Evolutionary conservation across 2,329 filamentous ascomycete genomes (phyloP).

Genomic region (Mycosphaerella sp.): DNA sequence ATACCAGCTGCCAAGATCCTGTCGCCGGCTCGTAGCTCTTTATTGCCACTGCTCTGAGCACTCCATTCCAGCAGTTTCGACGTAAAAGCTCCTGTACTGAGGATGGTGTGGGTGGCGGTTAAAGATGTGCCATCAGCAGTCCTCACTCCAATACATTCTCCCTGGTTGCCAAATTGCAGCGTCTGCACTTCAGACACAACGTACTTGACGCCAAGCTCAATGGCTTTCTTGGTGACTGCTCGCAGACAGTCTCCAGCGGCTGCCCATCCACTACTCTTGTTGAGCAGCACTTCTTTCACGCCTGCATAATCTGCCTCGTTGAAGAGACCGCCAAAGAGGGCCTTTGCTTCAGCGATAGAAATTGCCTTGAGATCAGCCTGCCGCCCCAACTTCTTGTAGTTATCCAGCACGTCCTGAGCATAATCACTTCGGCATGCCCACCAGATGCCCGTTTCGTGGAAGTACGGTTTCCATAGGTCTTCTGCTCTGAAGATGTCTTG

Average conservation of each 20-base stretch:
- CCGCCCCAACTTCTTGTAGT: constrained; percentile 47
- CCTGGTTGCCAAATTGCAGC: constrained; percentile 41
- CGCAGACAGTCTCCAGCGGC: constrained; percentile 55
- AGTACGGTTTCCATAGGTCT: constrained; percentile 50
- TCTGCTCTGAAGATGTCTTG: constrained; percentile 56
- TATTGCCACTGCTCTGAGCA: constrained; percentile 41
- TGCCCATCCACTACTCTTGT: constrained; percentile 57
- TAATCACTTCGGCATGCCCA: constrained; percentile 45
- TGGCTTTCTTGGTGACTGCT: constrained; percentile 48
- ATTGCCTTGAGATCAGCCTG: constrained; percentile 44
- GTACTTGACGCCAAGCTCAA: constrained; percentile 56
- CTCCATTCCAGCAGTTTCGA: constrained; percentile 44
- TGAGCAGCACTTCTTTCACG: constrained; percentile 55
- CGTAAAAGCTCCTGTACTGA: constrained; percentile 42
- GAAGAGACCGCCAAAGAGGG: constrained; percentile 54
- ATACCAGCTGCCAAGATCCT: constrained; percentile 54
- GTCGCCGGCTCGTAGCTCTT: constrained; percentile 48
- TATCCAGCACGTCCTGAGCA: constrained; percentile 45
- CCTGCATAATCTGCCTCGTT: constrained; percentile 55
- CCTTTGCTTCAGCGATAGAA: constrained; percentile 49
- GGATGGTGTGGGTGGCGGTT: constrained; percentile 35
- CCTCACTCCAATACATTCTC: constrained; percentile 39
- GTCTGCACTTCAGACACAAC: constrained; percentile 48
- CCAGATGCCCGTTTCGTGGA: constrained; percentile 49
- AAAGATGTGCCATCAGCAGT: constrained; percentile 33